phyloP scores from a whole-genome alignment of 2,329 filamentous ascomycete species.

The Nigrospora osmanthi region DNA sequence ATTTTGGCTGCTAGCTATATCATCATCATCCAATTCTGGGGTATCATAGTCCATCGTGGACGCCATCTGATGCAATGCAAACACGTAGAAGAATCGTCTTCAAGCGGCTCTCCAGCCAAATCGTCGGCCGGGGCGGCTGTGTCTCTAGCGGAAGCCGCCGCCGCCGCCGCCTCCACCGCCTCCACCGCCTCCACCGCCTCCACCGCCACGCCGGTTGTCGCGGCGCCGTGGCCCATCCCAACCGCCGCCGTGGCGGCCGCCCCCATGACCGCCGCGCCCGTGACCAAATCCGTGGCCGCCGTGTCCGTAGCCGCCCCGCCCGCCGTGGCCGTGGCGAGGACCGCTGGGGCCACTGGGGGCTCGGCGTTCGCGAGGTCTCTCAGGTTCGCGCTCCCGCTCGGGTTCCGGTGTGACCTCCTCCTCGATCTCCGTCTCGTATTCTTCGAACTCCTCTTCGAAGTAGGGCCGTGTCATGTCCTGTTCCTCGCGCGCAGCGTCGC shows the following conservation, averaged over 20 bases:
- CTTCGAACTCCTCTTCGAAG: slow-evolving; percentile 67
- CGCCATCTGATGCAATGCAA: no score
- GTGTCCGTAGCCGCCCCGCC: slow-evolving; percentile 8
- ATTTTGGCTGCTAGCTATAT: no score
- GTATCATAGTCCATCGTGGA: no score
- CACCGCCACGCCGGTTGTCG: not conserved
- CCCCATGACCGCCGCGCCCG: not conserved
- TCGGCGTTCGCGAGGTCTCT: not conserved
- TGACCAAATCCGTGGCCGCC: slow-evolving; percentile 2
- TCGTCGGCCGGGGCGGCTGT: no score
- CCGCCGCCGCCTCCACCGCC: slow-evolving; percentile 2
- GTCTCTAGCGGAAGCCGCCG: not conserved
- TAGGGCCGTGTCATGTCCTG: slow-evolving; percentile 58
- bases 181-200: slow-evolving; percentile 1
- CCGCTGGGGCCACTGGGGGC: not conserved
- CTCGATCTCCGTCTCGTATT: slow-evolving; percentile 72
- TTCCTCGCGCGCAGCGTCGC: slow-evolving; percentile 66
- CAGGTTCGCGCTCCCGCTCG: not conserved
- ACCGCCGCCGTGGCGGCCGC: slow-evolving; percentile 2
- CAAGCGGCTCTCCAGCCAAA: not conserved
- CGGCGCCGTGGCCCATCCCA: no score
- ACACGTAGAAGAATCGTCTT: no score
- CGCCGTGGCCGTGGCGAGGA: slow-evolving; percentile 15
- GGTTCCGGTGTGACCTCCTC: slow-evolving; percentile 37
- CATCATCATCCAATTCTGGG: no score